These are phyloP conservation scores for Pyrenophora seminiperda DNA, from an alignment of 2,329 filamentous ascomycete species.

Conservation along the genomic window DNA sequence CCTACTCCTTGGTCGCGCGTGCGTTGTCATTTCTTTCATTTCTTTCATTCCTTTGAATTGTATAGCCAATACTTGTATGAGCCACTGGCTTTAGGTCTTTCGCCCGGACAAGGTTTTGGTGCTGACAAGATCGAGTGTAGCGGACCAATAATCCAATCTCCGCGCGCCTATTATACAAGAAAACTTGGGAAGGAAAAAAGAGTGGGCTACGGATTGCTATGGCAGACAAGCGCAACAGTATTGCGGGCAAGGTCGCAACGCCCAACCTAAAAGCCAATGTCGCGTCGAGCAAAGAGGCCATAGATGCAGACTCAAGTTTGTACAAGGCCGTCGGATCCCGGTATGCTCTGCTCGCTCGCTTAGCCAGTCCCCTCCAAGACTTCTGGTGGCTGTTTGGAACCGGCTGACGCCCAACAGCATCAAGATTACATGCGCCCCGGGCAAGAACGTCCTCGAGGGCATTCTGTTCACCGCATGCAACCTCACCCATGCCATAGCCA, in stretches of 20 bases:
- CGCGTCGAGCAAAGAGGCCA: conserved; percentile 51
- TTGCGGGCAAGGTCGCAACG: conserved; percentile 59
- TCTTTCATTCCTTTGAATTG: conserved; percentile 50
- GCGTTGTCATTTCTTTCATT: conserved; percentile 33
- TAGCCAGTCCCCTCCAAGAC: not conserved
- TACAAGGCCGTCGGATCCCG: conserved; percentile 66
- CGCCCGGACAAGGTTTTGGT: conserved; percentile 18
- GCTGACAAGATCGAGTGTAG: conserved; percentile 17
- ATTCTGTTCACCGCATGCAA: conserved; percentile 67
- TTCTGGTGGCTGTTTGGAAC: too few species aligned
- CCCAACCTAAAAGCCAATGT: conserved; percentile 52
- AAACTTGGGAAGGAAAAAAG: conserved; percentile 44
- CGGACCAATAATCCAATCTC: conserved; percentile 10
- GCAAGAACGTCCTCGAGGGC: conserved; percentile 62
- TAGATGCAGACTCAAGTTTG: conserved; percentile 59
- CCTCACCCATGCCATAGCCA: conserved; percentile 64
- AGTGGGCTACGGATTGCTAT: conserved; percentile 53
- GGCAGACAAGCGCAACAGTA: conserved; percentile 65
- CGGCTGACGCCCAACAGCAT: conserved; percentile 52
- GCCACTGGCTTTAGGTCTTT: conserved; percentile 39
- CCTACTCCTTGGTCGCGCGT: conserved; percentile 31
- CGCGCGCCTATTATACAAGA: conserved; percentile 41
- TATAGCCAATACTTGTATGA: conserved; percentile 45
- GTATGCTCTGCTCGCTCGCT: conserved; percentile 51
- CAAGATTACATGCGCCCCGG: conserved; percentile 61